Base-by-base conservation (phyloP, 2,329 filamentous ascomycete genomes). In the Neophaeococcomyces mojaviensis region DNA sequence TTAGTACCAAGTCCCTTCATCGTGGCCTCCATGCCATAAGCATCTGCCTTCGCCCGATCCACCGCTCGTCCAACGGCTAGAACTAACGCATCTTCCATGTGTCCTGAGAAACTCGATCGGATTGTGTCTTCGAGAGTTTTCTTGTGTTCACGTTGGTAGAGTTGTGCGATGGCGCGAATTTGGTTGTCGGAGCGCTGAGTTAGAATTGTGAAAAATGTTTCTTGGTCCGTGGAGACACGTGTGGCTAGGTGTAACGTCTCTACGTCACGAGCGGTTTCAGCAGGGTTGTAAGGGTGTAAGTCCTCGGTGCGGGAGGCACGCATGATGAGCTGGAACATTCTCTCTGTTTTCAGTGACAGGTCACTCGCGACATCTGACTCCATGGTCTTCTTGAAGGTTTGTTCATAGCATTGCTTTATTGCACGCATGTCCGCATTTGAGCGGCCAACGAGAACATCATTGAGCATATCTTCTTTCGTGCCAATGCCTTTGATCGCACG, bases 1-100 rank as follows among this genome's bases (percentile, higher is more conserved):
- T 92, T 90, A 9, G 92, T 97, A 2, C 90, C 90, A 53, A 84
- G 58, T 0, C 90, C 92, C 1, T 79, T 76, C 90, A 97, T 97
- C 13, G 84, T 74, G 12, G 86, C 84, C 61, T 96, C 88, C n/a
- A 97, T 73, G 3, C 87, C 71, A 18, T 76, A 69, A 0, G 89
- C 92, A 57, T 94, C 89, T 54, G 88, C 82, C 73, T 86, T 84
- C 48, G 86, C 87, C 54, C 84, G 86, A 65, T 96, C 88, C 4
- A 78, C 70, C 2, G 86, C 90, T 10, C 82, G 74, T 9, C 77
- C 76, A n/a, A 96, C 70, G 64, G 95, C 88, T 61, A 81, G 81
- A 20, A 92, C 68, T 1, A 97, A 75, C 0, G 88, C 88, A 13
- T 86, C 78, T 62, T 89, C 74, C 88, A 97, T 96, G 62, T 97